Percentiles rank a stretch among this genome's conserved stretches.
These are phyloP conservation scores for Flaveria trinervia DNA, from an alignment of 129 eudicot genomes.

Conservation along the genomic window DNA sequence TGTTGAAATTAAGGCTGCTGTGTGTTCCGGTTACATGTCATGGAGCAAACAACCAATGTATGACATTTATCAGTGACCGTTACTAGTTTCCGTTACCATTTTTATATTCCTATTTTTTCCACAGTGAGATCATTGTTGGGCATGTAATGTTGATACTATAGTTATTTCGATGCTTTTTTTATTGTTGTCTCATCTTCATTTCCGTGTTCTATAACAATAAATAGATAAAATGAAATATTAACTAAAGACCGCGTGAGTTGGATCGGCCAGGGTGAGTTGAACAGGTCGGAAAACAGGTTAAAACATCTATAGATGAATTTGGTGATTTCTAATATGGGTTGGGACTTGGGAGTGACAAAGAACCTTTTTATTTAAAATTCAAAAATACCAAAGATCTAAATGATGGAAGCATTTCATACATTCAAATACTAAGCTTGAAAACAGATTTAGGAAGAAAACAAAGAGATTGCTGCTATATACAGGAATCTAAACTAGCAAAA, in stretches of 20 bases:
- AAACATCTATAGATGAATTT: no score
- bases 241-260: no score
- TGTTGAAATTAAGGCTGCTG: conserved; percentile 8
- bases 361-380: neutral
- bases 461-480: conserved; percentile 35
- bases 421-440: conserved; percentile 13
- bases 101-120: no score
- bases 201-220: neutral
- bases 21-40: conserved; percentile 23
- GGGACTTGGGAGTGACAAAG: neutral
- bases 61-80: neutral
- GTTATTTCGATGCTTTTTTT: neutral
- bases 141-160: neutral
- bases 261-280: no score
- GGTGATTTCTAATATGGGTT: neutral
- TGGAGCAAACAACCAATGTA: conserved; percentile 16
- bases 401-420: conserved; percentile 1
- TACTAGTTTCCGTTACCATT: no score
- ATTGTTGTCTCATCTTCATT: no score
- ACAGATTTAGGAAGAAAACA: neutral
- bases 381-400: conserved; percentile 1
- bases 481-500: conserved; percentile 40
- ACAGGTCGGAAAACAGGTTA: no score
- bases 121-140: no score
- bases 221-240: neutral